Evolutionary conservation across 2,329 filamentous ascomycete species (phyloP).

Genomic region (Aphanocladium album): DNA sequence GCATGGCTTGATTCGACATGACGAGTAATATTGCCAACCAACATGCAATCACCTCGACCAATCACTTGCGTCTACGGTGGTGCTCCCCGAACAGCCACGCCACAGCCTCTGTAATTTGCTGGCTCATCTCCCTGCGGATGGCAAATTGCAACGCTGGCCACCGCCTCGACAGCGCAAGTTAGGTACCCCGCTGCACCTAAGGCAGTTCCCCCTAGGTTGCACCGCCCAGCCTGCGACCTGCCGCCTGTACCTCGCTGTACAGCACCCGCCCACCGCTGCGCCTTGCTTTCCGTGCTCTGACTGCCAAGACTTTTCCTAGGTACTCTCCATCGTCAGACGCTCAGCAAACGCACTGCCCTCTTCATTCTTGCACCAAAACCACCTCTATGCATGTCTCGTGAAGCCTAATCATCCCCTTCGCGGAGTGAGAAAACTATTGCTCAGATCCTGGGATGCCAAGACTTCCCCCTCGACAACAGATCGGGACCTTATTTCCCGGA

Average conservation of each 20-base stretch:
- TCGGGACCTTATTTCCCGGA: not conserved
- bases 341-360: slow-evolving; percentile 7
- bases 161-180: not conserved
- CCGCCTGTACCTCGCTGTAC: not conserved
- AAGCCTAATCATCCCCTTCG: not conserved
- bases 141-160: not conserved
- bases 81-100: not conserved
- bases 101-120: not conserved
- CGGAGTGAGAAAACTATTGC: not conserved
- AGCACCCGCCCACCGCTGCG: not conserved
- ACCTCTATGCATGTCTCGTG: slow-evolving; percentile 7
- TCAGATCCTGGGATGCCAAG: not conserved
- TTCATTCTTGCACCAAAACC: not conserved
- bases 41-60: not conserved
- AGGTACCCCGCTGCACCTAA: not conserved
- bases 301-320: not conserved
- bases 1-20: not conserved
- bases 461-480: not conserved
- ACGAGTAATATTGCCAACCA: not conserved
- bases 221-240: not conserved
- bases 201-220: not conserved
- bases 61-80: not conserved
- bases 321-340: not conserved
- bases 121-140: not conserved
- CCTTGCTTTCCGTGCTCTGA: not conserved